A percentile compares a stretch with the other conserved stretches of the same genome.
These are phyloP conservation scores for Silene uniflora DNA, from an alignment of 148 eudicot species.

Conservation along the genomic window DNA sequence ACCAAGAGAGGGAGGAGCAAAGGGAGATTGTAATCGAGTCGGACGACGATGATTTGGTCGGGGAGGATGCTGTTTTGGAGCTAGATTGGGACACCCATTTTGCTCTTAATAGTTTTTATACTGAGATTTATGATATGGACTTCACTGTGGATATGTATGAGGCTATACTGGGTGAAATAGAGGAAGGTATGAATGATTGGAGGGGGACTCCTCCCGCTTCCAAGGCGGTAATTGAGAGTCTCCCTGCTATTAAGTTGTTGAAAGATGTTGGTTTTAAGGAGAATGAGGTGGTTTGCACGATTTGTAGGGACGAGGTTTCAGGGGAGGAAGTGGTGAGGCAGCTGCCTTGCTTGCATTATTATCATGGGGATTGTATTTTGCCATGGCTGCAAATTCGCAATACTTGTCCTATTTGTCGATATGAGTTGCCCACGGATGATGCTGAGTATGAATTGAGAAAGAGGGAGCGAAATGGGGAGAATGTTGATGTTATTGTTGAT, in stretches of 20 bases:
- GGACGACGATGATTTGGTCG: constrained; percentile 38
- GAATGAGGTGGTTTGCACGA: constrained; percentile 51
- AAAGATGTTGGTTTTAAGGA: constrained; percentile 35
- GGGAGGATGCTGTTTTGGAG: constrained; percentile 32
- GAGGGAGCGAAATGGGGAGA: constrained; percentile 28
- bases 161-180: constrained; percentile 50
- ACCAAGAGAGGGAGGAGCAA: constrained; percentile 28
- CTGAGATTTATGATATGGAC: constrained; percentile 37
- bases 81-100: constrained; percentile 74
- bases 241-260: constrained; percentile 42
- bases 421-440: constrained; percentile 95
- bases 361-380: constrained; percentile 78
- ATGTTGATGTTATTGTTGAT: constrained; percentile 12
- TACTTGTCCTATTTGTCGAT: constrained; percentile 91
- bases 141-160: constrained; percentile 37
- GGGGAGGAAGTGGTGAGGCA: constrained; percentile 50
- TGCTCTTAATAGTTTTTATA: constrained; percentile 59
- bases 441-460: constrained; percentile 67
- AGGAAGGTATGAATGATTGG: constrained; percentile 49
- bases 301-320: constrained; percentile 69
- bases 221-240: constrained; percentile 55
- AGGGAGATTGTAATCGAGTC: constrained; percentile 28
- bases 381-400: constrained; percentile 85
- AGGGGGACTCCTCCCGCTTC: constrained; percentile 92
- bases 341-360: constrained; percentile 81